Evolutionary conservation across 106 monocot species (phyloP).

Genomic region (Dendrobium nobile): DNA sequence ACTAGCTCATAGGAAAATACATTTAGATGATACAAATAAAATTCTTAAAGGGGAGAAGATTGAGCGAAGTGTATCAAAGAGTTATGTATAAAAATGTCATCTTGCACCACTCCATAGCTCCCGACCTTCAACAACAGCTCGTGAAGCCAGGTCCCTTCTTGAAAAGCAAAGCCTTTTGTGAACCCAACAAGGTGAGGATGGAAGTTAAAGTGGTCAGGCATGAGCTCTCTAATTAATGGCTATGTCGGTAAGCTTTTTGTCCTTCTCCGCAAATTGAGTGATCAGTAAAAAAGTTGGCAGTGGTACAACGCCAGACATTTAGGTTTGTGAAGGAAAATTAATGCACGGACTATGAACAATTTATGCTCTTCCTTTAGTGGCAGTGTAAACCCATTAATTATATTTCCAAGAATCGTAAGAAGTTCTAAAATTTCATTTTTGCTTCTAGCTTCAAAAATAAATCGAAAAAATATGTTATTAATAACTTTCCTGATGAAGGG

Average conservation of each 20-base stretch:
- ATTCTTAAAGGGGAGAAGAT: no score
- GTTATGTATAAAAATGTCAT: constrained; percentile 12
- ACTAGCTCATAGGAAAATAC: no score
- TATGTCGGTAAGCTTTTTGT: constrained; percentile 20
- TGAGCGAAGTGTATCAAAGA: constrained; percentile 24
- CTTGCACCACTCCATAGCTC: neutral
- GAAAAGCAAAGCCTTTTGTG: constrained; percentile 7
- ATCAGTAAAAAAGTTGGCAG: constrained; percentile 27
- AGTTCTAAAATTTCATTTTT: constrained; percentile 27
- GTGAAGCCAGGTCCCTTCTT: constrained; percentile 19
- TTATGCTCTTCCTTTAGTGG: constrained; percentile 29
- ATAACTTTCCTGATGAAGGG: constrained; percentile 26
- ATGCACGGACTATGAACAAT: constrained; percentile 23
- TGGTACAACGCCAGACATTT: constrained; percentile 23
- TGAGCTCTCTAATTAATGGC: constrained; percentile 20
- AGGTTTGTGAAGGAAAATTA: constrained; percentile 30
- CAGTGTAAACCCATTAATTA: constrained; percentile 26
- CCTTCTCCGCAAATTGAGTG: constrained; percentile 27
- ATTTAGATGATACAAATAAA: no score
- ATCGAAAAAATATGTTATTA: constrained; percentile 26
- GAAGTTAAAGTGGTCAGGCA: constrained; percentile 28
- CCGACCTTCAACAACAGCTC: constrained; percentile 16
- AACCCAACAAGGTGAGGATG: constrained; percentile 18
- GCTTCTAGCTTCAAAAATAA: constrained; percentile 28
- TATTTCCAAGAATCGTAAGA: constrained; percentile 24